Percentiles rank a stretch among this genome's conserved stretches.
phyloP scores from a whole-genome alignment of 306 rosid genomes.

The Fragaria vesca region DNA sequence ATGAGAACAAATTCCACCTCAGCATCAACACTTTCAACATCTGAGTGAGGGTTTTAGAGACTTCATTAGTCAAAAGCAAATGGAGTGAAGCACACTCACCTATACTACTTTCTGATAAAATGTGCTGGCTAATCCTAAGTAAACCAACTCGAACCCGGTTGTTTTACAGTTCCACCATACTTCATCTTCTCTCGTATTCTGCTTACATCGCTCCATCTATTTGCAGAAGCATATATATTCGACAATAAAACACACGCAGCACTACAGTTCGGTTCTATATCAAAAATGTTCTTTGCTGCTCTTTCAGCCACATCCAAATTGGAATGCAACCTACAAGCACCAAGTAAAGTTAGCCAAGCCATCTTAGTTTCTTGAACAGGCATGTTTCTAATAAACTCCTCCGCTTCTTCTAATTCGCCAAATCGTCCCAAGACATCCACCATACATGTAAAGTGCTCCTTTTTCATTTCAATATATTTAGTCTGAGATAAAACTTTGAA shows the following conservation, averaged over 20 bases:
- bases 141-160: slow-evolving; percentile 85
- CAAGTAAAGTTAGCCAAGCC: slow-evolving; percentile 72
- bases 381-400: slow-evolving; percentile 54
- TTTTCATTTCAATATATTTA: slow-evolving; percentile 39
- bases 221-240: slow-evolving; percentile 69
- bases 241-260: slow-evolving; percentile 72
- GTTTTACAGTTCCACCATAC: slow-evolving; percentile 53
- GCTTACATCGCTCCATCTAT: slow-evolving; percentile 71
- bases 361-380: slow-evolving; percentile 50
- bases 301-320: slow-evolving; percentile 67
- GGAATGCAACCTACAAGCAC: slow-evolving; percentile 63
- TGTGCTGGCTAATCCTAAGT: slow-evolving; percentile 31
- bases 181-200: slow-evolving; percentile 61
- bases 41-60: neutral
- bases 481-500: slow-evolving; percentile 44
- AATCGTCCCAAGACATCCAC: slow-evolving; percentile 75
- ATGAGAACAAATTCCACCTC: slow-evolving; percentile 5
- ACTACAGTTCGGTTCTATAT: slow-evolving; percentile 54
- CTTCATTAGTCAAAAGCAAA: slow-evolving; percentile 1
- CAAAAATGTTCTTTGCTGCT: slow-evolving; percentile 51
- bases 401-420: slow-evolving; percentile 76
- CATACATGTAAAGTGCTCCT: slow-evolving; percentile 79
- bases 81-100: neutral
- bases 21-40: slow-evolving; percentile 20
- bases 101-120: neutral